Conservation (phyloP, 2,329 filamentous ascomycete species). For the Penicillium hesseltinei region DNA sequence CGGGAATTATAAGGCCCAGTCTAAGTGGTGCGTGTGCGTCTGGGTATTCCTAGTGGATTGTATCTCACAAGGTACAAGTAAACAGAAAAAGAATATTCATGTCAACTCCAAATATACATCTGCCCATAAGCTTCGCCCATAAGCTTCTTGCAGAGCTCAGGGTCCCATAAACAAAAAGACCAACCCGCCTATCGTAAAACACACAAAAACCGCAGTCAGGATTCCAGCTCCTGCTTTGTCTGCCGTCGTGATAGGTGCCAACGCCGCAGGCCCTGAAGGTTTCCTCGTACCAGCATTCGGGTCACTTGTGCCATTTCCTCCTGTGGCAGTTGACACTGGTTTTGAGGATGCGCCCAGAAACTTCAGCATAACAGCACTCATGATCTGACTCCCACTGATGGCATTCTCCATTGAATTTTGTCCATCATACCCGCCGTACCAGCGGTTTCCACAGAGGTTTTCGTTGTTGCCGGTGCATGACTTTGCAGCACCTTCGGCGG, state of each 20-base stretch:
- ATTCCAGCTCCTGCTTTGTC: slow-evolving; percentile 6
- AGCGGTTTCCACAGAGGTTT: slow-evolving; percentile 63
- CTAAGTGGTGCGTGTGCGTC: no score
- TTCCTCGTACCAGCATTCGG: not conserved
- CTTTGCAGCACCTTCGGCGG: slow-evolving; percentile 57
- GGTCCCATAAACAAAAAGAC: not conserved
- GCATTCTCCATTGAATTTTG: slow-evolving; percentile 64
- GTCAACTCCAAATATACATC: not conserved
- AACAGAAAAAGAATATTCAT: not conserved
- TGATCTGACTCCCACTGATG: slow-evolving; percentile 63
- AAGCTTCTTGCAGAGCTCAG: not conserved
- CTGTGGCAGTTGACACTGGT: slow-evolving; percentile 1
- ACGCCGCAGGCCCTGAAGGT: not conserved
- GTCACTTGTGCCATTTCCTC: slow-evolving; percentile 1
- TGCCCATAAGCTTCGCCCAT: not conserved
- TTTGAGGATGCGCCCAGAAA: not conserved
- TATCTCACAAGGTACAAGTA: no score
- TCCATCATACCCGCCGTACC: slow-evolving; percentile 56
- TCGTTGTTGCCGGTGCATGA: slow-evolving; percentile 60
- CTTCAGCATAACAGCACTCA: slow-evolving; percentile 31
- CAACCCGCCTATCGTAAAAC: not conserved
- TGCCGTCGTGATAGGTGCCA: not conserved
- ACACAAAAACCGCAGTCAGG: not conserved
- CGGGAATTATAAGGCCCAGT: no score
- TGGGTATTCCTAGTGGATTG: no score